Base-by-base conservation (phyloP, 495 filamentous ascomycete species). In the Tetracladium setigerum region DNA sequence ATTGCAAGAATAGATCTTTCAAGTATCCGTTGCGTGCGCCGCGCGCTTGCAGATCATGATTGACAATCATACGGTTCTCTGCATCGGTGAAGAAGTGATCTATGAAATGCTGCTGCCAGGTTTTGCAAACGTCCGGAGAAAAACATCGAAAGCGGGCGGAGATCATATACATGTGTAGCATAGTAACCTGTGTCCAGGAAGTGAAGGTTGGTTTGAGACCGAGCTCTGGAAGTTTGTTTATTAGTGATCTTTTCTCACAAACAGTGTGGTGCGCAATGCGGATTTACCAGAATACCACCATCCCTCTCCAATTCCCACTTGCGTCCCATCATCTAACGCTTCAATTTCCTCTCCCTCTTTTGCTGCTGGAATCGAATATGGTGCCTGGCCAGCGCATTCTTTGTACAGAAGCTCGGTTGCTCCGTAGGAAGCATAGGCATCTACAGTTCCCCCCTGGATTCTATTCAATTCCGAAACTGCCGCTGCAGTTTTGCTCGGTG, bases 11-110 rank as follows among this genome's bases (percentile, higher is more conserved):
- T 22, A 95, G 67, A 61, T 96, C 92, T 62, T 95, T 92, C 19
- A 97, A 77, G 65, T 95, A 95, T 45, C 76, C 80, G 62, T 90
- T 89, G 9, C 91, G 77, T 37, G 87, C 70, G 0, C 67, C 63
- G 7, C 79, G 71, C 41, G 82, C 74, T 8, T 69, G 61, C 50
- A 95, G 70, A 30, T 78, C 73, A 69, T 95, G 87, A 54, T 57
- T 62, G 19, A 77, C 63, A 14, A 72, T 72, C 87, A 98, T 95
- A 61, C 82, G 82, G 57, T 85, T 78, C 68, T 98, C 92, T 30
- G 87, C 86, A 53, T 85, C 82, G 68, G 86, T 85, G 66, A 95
- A 97, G 72, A 92, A 95, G 62, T 95, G 89, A 64, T 98, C 87
- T 30, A 92, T 79, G 33, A 86, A 71, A 59, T 89, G 82, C 49